These are phyloP conservation scores for Aspergillus ellipticus DNA, from an alignment of 495 filamentous ascomycete genomes.

Conservation along the genomic window DNA sequence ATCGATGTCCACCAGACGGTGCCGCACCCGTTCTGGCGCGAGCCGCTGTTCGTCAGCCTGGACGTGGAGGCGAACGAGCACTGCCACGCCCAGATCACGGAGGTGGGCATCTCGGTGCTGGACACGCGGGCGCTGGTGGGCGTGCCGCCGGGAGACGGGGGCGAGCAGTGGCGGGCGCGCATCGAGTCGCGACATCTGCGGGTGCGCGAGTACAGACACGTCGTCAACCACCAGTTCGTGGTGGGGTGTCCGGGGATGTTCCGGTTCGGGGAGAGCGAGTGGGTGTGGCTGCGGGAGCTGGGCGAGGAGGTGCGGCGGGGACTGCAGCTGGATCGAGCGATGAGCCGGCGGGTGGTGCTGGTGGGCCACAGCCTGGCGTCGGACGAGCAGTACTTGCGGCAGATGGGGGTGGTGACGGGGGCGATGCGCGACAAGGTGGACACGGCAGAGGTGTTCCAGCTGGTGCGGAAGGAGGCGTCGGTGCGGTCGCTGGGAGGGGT, in stretches of 20 bases:
- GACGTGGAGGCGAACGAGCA: conserved; percentile 81
- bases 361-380: conserved; percentile 68
- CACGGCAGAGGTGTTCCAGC: conserved; percentile 63
- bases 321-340: conserved; percentile 27
- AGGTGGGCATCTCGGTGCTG: conserved; percentile 79
- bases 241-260: conserved; percentile 69
- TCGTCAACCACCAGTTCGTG: conserved; percentile 62
- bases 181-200: conserved; percentile 74
- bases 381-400: conserved; percentile 64
- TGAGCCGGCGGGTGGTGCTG: conserved; percentile 59
- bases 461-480: conserved; percentile 46
- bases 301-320: conserved; percentile 38
- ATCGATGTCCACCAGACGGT: conserved; percentile 33
- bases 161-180: conserved; percentile 57
- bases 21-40: conserved; percentile 45
- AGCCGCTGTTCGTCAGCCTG: conserved; percentile 70
- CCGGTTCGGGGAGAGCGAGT: conserved; percentile 64
- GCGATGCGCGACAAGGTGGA: conserved; percentile 57
- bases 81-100: conserved; percentile 61
- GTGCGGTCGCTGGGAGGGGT: conserved; percentile 53
- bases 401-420: conserved; percentile 46
- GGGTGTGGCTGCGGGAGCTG: conserved; percentile 37
- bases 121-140: conserved; percentile 60
- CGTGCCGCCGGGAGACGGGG: conserved; percentile 55
- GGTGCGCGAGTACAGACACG: conserved; percentile 61